Evolutionary conservation across 73 alveolate species (phyloP).

Genomic region (Tetrahymena elliotti): DNA sequence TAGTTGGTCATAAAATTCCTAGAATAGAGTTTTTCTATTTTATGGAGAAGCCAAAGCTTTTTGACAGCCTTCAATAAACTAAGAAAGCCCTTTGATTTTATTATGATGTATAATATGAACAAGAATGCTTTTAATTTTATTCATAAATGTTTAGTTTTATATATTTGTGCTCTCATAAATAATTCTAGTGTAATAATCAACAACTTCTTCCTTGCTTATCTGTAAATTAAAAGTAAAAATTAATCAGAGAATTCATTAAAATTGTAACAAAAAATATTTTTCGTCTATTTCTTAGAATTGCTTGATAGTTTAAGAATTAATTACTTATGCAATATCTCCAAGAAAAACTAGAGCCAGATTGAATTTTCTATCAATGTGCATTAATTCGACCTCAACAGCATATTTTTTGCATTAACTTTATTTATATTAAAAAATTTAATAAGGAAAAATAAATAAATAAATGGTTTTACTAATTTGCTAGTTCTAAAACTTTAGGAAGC

Average conservation of each 20-base stretch:
- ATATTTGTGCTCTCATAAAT: background rate
- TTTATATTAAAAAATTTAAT: background rate
- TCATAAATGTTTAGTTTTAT: background rate
- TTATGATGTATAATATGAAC: background rate
- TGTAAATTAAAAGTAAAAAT: background rate
- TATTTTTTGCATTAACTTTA: background rate
- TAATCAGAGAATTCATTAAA: too few species aligned
- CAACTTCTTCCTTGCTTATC: background rate
- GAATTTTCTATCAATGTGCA: background rate
- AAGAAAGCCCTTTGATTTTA: background rate
- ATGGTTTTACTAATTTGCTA: background rate
- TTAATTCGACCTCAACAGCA: background rate
- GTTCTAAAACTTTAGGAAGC: background rate
- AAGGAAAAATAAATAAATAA: too few species aligned
- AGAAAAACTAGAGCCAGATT: background rate
- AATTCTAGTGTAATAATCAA: background rate
- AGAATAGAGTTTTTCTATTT: background rate
- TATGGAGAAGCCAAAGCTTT: background rate
- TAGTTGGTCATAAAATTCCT: background rate
- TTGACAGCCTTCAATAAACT: background rate
- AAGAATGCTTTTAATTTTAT: background rate
- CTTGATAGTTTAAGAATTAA: too few species aligned
- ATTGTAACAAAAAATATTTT: background rate
- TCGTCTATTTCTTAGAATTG: too few species aligned
- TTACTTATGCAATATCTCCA: background rate